Conservation (phyloP, 257 asterid species). For the Lycium ferocissimum region DNA sequence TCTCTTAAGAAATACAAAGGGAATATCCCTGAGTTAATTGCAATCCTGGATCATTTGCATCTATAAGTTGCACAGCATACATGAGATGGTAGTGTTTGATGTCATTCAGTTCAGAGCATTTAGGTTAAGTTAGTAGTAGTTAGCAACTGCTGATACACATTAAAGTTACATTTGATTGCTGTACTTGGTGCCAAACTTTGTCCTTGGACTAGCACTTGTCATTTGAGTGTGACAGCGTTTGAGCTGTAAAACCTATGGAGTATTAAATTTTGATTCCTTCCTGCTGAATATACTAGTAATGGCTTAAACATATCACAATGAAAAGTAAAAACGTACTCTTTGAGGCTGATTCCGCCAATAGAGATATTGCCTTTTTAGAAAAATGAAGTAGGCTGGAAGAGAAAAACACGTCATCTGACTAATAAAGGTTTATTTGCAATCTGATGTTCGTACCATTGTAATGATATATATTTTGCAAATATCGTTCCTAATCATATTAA, state of each 20-base stretch:
- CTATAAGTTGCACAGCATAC: neutral
- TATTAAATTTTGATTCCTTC: neutral
- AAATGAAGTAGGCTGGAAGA: too few relatives aligned
- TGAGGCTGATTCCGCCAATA: neutral
- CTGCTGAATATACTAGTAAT: neutral
- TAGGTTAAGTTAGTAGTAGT: neutral
- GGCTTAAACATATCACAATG: neutral
- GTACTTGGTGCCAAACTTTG: neutral
- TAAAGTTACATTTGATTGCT: neutral
- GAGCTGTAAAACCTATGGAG: neutral
- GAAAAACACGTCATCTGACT: too few relatives aligned
- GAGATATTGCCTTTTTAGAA: neutral
- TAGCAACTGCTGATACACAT: neutral
- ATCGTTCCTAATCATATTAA: neutral
- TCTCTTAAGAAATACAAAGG: neutral
- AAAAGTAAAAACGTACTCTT: neutral
- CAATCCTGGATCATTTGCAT: neutral
- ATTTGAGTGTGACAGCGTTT: neutral
- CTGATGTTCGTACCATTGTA: too few relatives aligned
- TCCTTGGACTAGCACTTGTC: neutral
- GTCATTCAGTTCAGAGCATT: neutral
- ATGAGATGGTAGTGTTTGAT: neutral
- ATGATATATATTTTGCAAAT: neutral
- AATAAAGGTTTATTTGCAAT: neutral
- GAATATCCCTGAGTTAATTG: neutral